A percentile compares a stretch with the other conserved stretches of the same genome.
phyloP scores from a whole-genome alignment of 768 basidiomycete genomes.

The Erythrobasidium yunnanense region DNA sequence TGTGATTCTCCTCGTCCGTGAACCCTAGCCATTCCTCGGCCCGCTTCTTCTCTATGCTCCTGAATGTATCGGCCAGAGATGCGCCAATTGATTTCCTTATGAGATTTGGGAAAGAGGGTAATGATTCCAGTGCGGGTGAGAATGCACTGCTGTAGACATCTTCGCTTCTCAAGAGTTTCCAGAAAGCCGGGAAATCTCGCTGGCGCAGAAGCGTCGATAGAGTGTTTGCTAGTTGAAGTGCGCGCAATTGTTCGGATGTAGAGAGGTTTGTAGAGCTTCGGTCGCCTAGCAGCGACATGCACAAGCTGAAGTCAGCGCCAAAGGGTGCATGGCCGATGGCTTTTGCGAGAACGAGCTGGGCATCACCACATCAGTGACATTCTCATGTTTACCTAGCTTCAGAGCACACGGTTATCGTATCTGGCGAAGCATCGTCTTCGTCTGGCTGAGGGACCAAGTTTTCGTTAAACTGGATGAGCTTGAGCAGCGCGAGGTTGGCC shows the following conservation, averaged over 20 bases:
- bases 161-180: slow-evolving; percentile 44
- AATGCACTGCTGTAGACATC: background rate
- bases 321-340: slow-evolving; percentile 65
- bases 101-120: slow-evolving; percentile 72
- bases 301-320: slow-evolving; percentile 86
- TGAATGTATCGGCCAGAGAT: slow-evolving; percentile 32
- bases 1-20: background rate
- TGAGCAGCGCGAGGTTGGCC: slow-evolving; percentile 86
- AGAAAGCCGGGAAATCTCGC: slow-evolving; percentile 80
- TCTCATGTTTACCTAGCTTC: background rate
- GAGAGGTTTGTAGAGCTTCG: slow-evolving; percentile 38
- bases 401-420: slow-evolving; percentile 46
- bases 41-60: slow-evolving; percentile 19
- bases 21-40: slow-evolving; percentile 7
- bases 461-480: slow-evolving; percentile 93
- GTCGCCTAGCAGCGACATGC: slow-evolving; percentile 81
- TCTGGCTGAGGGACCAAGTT: slow-evolving; percentile 86
- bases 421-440: slow-evolving; percentile 42
- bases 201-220: slow-evolving; percentile 63
- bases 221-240: slow-evolving; percentile 13
- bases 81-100: slow-evolving; percentile 37
- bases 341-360: slow-evolving; percentile 70
- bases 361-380: background rate
- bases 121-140: background rate
- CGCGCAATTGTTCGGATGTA: background rate